A percentile compares a stretch with the other conserved stretches of the same genome.
Evolutionary conservation across 2,329 filamentous ascomycete genomes (phyloP).

Genomic region (Fusarium secorum): DNA sequence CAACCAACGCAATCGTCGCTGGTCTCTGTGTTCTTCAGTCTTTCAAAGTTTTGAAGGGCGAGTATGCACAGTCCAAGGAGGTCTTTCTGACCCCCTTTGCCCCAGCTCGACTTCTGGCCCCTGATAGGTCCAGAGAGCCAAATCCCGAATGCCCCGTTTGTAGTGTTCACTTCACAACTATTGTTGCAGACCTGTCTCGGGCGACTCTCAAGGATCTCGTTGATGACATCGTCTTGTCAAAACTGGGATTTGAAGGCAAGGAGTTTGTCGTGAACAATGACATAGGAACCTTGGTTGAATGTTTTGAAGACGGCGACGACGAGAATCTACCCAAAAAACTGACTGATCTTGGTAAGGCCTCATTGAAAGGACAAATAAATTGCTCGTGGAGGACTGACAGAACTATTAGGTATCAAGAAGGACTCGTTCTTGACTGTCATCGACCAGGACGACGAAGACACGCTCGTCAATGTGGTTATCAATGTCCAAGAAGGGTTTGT

Average conservation of each 20-base stretch:
- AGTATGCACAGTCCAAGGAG: conserved; percentile 78
- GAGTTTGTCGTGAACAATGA: conserved; percentile 83
- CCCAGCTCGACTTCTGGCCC: conserved; percentile 64
- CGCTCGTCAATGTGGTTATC: conserved; percentile 82
- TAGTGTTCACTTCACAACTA: conserved; percentile 72
- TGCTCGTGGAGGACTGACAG: conserved; percentile 20
- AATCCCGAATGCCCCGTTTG: conserved; percentile 88
- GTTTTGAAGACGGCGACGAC: conserved; percentile 73
- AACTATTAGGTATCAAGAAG: conserved; percentile 65
- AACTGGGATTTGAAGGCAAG: conserved; percentile 78
- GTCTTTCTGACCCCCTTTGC: conserved; percentile 80
- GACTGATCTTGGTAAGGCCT: conserved; percentile 70
- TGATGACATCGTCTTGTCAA: conserved; percentile 71
- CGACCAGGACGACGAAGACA: conserved; percentile 79
- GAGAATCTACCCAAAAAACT: conserved; percentile 86
- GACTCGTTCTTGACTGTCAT: conserved; percentile 83
- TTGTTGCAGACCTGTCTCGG: conserved; percentile 72
- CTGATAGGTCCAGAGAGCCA: conserved; percentile 66
- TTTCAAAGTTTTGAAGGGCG: conserved; percentile 84
- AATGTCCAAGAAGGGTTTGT: conserved; percentile 70
- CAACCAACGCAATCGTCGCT: conserved; percentile 95
- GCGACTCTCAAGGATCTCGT: conserved; percentile 84
- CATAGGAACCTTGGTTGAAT: conserved; percentile 74
- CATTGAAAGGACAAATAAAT: not conserved
- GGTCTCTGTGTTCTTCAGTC: conserved; percentile 90